Base-by-base conservation (phyloP, 306 rosid genomes). In the Pueraria montana region DNA sequence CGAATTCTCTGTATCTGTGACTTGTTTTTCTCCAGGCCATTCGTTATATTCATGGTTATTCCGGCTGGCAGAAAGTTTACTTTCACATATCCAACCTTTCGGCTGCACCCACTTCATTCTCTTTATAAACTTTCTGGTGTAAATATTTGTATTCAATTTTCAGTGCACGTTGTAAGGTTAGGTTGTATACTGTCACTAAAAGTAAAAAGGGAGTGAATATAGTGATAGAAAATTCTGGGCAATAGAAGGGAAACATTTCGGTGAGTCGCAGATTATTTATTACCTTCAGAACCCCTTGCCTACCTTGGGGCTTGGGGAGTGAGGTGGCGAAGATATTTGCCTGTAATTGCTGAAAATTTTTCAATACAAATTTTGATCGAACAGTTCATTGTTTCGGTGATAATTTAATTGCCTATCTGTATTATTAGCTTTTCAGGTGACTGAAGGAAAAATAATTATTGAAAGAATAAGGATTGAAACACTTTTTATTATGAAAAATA, bases 1-100 rank as follows among this genome's bases (percentile, higher is more conserved):
- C 99, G 16, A 96, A 96, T 78, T 96, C 99, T 58, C 96, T 96
- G 67, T 96, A 96, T 82, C 87, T 96, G 52, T 96, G 87, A 88
- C 70, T 16, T 81, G 75, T 83, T 78, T 70, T 64, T 76, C 81
- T 80, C 87, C 84, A 62, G 86, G 74, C 70, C 68, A 65, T 65
- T 34, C n/a, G 66, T 70, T 11, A 36, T 30, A 34, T 74, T 58
- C 48, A 7, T 4, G 46, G 77, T 64, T 74, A 58, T 69, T 80
- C 71, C 20, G 72, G 72, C 73, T n/a, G 81, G 84, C 46, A 21
- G 49, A 24, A 52, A 36, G 76, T 53, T 66, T 23, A 69, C 38
- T 23, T 64, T 17, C n/a, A 50, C 24, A 49, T 79, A 49, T 66
- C 46, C 62, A 68, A 48, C 43, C 67, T 61, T 85, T 73, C 27